Conservation (phyloP, 176 grass and related monocot species). For the maize (Zea mays) region Zm-B73-REFERENCE-NAM-5.0 NC_050096.1:235668501-235669000, state of each 20-base stretch:
- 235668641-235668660: slow-evolving; percentile 31
- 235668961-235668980: slow-evolving; percentile 68
- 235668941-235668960: slow-evolving; percentile 64
- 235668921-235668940: slow-evolving; percentile 79
- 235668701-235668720: neutral
- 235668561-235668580: slow-evolving; percentile 42
- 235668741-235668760: slow-evolving; percentile 17
- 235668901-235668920: neutral
- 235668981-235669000: slow-evolving; percentile 58
- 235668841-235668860: too few species aligned
- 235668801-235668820: slow-evolving; percentile 6
- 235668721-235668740: slow-evolving; percentile 6
- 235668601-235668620: slow-evolving; percentile 49
- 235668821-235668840: neutral
- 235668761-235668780: slow-evolving; percentile 35
- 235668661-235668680: too few species aligned
- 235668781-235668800: slow-evolving; percentile 35
- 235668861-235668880: neutral
- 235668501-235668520: neutral
- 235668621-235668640: slow-evolving; percentile 40
- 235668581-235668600: slow-evolving; percentile 29
- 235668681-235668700: slow-evolving; percentile 28
- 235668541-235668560: slow-evolving; percentile 35
- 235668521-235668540: neutral
- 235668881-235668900: slow-evolving; percentile 17